phyloP scores from a whole-genome alignment of 108 stramenopile species.

The Cyclostephanos tholiformis region DNA sequence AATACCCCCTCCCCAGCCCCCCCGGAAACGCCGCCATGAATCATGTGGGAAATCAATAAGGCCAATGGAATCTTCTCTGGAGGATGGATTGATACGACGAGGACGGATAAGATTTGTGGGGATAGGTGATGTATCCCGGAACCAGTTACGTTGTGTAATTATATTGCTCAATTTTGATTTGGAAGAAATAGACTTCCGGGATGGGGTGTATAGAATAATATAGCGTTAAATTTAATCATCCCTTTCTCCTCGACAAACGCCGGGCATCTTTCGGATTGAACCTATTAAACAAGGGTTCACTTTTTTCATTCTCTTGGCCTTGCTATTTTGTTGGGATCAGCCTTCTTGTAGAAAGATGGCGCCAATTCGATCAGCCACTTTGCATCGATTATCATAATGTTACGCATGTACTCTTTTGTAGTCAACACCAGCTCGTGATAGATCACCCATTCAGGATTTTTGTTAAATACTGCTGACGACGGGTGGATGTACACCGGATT shows the following conservation, averaged over 20 bases:
- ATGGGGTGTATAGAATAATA: no score
- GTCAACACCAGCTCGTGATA: conserved; percentile 99
- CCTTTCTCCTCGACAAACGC: conserved; percentile 92
- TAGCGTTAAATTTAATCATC: conserved; percentile 46
- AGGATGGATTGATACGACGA: no score
- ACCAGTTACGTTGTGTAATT: no score
- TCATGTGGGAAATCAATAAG: no score
- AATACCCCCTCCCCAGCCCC: no score
- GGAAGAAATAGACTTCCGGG: no score
- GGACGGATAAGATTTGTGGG: no score
- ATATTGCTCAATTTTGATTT: no score
- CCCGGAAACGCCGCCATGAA: no score
- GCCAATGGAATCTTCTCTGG: no score
- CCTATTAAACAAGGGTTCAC: conserved; percentile 97
- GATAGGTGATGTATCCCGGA: no score
- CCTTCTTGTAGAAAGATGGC: conserved; percentile 94
- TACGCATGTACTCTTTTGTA: conserved; percentile 99
- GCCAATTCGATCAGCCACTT: conserved; percentile 98
- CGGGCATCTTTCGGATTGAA: conserved; percentile 94
- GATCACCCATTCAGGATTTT: conserved; percentile 98
- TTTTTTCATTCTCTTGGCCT: conserved; percentile 96
- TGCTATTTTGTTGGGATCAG: conserved; percentile 96
- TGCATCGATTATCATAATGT: conserved; percentile 98
- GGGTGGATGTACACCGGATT: conserved; percentile 99
- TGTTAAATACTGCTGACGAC: conserved; percentile 95